These are phyloP conservation scores for Beauveria sp. DNA, from an alignment of 2,329 filamentous ascomycete genomes.

Conservation along the genomic window DNA sequence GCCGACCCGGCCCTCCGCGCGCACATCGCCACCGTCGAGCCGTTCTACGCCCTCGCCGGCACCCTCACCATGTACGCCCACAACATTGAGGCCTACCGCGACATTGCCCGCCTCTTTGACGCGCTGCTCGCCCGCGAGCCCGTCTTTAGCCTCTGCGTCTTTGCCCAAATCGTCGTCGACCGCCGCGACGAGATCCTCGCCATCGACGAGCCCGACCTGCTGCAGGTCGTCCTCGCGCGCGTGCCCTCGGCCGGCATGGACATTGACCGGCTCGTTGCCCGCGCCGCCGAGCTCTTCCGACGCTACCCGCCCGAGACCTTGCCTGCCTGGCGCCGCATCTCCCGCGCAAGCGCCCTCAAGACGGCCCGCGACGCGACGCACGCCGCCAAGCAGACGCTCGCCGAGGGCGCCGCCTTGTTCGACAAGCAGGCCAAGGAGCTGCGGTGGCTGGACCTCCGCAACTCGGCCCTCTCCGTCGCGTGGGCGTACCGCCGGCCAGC, in stretches of 20 bases:
- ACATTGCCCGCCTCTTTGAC: conserved; percentile 88
- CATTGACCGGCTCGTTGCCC: conserved; percentile 66
- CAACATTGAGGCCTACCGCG: conserved; percentile 81
- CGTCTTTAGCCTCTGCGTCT: conserved; percentile 85
- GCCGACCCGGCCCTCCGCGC: conserved; percentile 64
- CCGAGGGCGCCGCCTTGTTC: conserved; percentile 63
- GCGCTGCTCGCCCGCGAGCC: conserved; percentile 81
- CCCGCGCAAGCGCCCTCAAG: conserved; percentile 73
- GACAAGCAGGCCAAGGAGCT: conserved; percentile 65
- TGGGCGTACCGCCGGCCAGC: conserved; percentile 61
- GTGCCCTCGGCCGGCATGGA: conserved; percentile 68
- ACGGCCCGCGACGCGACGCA: conserved; percentile 55
- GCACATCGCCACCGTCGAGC: conserved; percentile 72
- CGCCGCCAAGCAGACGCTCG: conserved; percentile 48
- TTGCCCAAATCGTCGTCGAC: conserved; percentile 77
- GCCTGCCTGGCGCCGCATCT: conserved; percentile 64
- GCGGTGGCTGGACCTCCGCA: conserved; percentile 48
- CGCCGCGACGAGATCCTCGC: conserved; percentile 80
- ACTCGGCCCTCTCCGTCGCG: conserved; percentile 29
- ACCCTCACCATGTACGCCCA: conserved; percentile 95
- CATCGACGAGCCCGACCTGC: conserved; percentile 88
- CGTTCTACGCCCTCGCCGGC: conserved; percentile 89
- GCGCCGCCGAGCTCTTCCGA: conserved; percentile 56
- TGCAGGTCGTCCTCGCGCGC: conserved; percentile 81
- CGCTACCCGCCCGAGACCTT: conserved; percentile 65